Base-by-base conservation (phyloP, 768 basidiomycete genomes). In the Leucocoprinus leucothites region DNA sequence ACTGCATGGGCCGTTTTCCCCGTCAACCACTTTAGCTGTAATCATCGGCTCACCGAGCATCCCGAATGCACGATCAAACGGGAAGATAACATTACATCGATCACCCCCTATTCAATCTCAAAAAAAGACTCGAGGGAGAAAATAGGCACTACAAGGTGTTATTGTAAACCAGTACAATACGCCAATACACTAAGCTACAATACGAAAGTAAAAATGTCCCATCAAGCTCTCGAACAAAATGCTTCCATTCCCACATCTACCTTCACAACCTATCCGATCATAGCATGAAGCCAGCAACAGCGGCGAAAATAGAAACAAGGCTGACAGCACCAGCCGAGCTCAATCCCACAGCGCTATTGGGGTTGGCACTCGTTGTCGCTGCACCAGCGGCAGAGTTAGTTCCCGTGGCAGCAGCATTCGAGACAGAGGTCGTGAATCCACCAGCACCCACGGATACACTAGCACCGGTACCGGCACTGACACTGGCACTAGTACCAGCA, bases 261-360 rank as follows among this genome's bases (percentile, higher is more conserved):
- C 16, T 13, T 38, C 38, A 38, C 6, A 38, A 13, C 31, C 31
- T 35, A 14, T 34, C 19, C 2, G 19, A 24, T 56, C 65, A 74
- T 40, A 72, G 61, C 56, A 69, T 60, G 51, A 74, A 60, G 31
- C 70, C 70, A 31, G 67, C 64, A 50, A 70, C 49, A 13, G 48
- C 54, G 24, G 54, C 54, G 13, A 56, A 31, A 18, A 73, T 55
- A n/a, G 71, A 71, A 18, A 62, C 62, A 35, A 66, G 51, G 14
- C 68, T 66, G 24, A 77, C 49, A 28, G 69, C 48, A 19, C 68
- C 65, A 36, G 71, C 74, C 51, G 69, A 67, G 49, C 70, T 67
- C 59, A 68, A 63, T 40, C 70, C 65, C 6, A 72, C 67, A 9
- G 65, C 66, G 47, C 58, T 68, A 42, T 59, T 58, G 2, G 70